Evolutionary conservation across 495 filamentous ascomycete species (phyloP), one percentile per base, ranked within the genome.

Genomic region (Staphylotrichum tortipilum): DNA sequence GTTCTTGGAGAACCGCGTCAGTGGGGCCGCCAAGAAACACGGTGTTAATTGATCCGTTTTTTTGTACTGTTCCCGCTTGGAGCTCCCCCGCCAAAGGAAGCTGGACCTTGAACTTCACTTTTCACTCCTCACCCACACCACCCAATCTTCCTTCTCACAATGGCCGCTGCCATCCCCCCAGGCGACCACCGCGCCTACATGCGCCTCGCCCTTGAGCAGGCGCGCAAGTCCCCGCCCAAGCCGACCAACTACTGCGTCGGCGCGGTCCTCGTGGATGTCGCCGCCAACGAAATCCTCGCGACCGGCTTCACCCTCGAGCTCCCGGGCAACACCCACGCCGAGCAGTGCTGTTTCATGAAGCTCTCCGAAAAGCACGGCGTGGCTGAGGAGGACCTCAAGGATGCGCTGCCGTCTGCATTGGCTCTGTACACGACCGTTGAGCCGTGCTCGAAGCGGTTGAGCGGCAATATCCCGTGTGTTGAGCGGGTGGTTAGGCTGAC

Each of bases 201-300:
- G 71, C 75, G 70, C 40, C 70, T 84, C 44, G 86, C 86, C 43
- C 78, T 98, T 31, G 64, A 72, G 31, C 75, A 88, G 33, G 91
- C 92, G 8, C 72, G 78, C 26, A 74, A 84, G 57, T 91, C 89
- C 3, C 84, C 86, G 10, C 84, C 86, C 4, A 88, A 85, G 44
- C 83, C 91, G 10, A 89, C 88, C 35, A 96, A 96, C 66, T 98
- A 86, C 72, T 81, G 91, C 52, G 89, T 98, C 31, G 92, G 92
- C 49, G 92, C 92, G 7, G 59, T 95, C 37, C 70, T 97, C 24
- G 72, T 95, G 23, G 75, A 82, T 41, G 56, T 76, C 22, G 59
- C 62, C 17, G 62, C 71, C 24, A 77, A 84, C 56, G 69, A 75
- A 10, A 74, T 94, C 55, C 77, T 95, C 34, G 78, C 86, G 2